Base-by-base conservation (phyloP, 768 basidiomycete genomes). In the Tricholoma saponaceum region DNA sequence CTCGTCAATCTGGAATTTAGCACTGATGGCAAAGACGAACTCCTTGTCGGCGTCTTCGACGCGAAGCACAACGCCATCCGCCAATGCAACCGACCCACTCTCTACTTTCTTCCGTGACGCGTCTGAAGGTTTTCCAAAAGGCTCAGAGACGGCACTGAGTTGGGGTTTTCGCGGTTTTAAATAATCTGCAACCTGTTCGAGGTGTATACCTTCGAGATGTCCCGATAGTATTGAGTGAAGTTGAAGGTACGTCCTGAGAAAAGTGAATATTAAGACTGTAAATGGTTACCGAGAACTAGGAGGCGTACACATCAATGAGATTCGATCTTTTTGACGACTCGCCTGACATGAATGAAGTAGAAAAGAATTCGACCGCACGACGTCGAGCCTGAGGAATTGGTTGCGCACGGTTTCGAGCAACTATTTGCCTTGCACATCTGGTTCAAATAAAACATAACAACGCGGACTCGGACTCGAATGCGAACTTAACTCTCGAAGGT, bases 1-100 rank as follows among this genome's bases (percentile, higher is more conserved):
- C 64, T 95, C 84, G 72, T 95, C 92, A 22, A 96, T 84, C 26
- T 83, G 76, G 68, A 92, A 86, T 58, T 79, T 79, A 43, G 78
- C 69, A 72, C 92, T 91, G 62, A 97, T 82, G 50, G 87, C 84
- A 59, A 82, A 74, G 51, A 87, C 79, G 61, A 84, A 83, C 55
- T 87, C 83, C 67, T 88, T 87, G 73, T 89, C 84, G 35, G 80
- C 80, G 37, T 86, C 80, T 60, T 89, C 87, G 35, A 92, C 79
- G 57, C 77, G 78, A 22, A 89, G 61, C 28, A 74, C 74, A 20
- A 85, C 79, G 4, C 84, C 87, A 66, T 91, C 88, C 12, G 78
- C 71, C n/a, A 95, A 74, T 2, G 79, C 82, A 56, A 92, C 83
- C 1, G 82, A 80, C 51, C 89, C 86, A 52, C 80, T 79, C 58